Evolutionary conservation across 768 basidiomycete species (phyloP), one percentile per base, ranked within the genome.

Genomic region (Baorangia bicolor): DNA sequence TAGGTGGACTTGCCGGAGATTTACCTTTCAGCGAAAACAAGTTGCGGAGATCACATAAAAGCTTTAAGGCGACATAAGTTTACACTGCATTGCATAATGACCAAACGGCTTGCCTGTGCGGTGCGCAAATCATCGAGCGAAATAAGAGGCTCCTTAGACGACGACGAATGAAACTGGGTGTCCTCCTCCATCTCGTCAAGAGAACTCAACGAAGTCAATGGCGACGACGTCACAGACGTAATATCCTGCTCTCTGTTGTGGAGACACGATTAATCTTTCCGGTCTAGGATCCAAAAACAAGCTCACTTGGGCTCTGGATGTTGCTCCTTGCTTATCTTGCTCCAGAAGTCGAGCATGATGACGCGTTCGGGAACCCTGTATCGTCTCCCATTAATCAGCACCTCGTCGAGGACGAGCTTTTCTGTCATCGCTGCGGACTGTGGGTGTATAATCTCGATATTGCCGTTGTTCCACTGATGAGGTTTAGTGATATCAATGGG

Each of bases 261-360:
- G 18, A 47, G 39, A 47, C 45, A 50, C 44, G 21, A 40, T 50
- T 23, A 57, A 33, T 20, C 9, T 49, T 31, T 45, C 20, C 12
- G 39, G 35, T 41, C 37, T n/a, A 37, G 27, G 20, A 35, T 27
- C 10, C n/a, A 14, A 25, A 31, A 46, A 39, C 11, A 53, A 51
- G 73, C 76, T 62, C 60, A 83, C 85, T 70, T 74, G 43, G 73
- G 59, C 52, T 73, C 73, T 34, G 68, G 72, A 57, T 73, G 73
- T 30, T 65, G 72, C 55, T 78, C 79, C 51, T 75, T 72, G 60
- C 73, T 81, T 55, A 91, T 77, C 70, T 90, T 94, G 53, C 84
- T 87, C 95, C 96, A 98, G 67, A 99, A 99, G 70, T 99, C 96
- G 45, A 99, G 81, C 43, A 91, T 81, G 61, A 99, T 90, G 46